A percentile compares a stretch with the other conserved stretches of the same genome.
Evolutionary conservation across 345 rosid species (phyloP).

Genomic region (Gossypium bickii): DNA sequence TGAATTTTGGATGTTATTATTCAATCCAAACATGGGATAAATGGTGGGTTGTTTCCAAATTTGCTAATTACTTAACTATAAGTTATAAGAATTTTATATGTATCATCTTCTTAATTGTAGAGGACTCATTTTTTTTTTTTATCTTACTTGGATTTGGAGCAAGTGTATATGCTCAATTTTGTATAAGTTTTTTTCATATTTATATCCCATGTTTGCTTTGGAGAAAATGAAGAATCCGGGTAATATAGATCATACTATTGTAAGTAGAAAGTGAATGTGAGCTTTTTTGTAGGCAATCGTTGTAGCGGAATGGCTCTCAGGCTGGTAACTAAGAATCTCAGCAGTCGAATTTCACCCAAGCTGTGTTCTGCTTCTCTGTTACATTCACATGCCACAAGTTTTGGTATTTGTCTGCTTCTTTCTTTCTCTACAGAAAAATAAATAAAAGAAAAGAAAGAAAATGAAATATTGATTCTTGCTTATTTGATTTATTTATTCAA

Average conservation of each 20-base stretch:
- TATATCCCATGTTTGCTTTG: not conserved
- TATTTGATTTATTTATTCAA: not conserved
- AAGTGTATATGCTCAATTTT: not conserved
- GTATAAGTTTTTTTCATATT: not conserved
- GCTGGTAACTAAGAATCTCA: constrained; percentile 29
- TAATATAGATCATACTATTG: not conserved
- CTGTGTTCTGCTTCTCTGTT: constrained; percentile 36
- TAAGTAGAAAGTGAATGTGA: not conserved
- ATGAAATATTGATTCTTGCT: not conserved
- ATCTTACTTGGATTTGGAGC: not conserved
- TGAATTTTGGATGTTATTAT: not conserved
- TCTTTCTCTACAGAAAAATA: not conserved
- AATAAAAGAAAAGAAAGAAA: not conserved
- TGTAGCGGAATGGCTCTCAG: constrained; percentile 39
- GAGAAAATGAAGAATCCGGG: not conserved
- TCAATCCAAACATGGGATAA: not conserved
- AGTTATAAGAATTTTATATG: not conserved
- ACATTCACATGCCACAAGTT: constrained; percentile 96
- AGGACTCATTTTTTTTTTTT: not conserved
- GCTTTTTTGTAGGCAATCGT: not conserved
- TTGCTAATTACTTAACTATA: too few species aligned
- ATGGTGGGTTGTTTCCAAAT: too few species aligned
- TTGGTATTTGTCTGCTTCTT: constrained; percentile 41
- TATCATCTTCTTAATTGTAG: not conserved
- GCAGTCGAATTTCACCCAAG: constrained; percentile 23